Evolutionary conservation across 2,329 filamentous ascomycete species (phyloP).

Genomic region (Neoscytalidium dimidiatum): DNA sequence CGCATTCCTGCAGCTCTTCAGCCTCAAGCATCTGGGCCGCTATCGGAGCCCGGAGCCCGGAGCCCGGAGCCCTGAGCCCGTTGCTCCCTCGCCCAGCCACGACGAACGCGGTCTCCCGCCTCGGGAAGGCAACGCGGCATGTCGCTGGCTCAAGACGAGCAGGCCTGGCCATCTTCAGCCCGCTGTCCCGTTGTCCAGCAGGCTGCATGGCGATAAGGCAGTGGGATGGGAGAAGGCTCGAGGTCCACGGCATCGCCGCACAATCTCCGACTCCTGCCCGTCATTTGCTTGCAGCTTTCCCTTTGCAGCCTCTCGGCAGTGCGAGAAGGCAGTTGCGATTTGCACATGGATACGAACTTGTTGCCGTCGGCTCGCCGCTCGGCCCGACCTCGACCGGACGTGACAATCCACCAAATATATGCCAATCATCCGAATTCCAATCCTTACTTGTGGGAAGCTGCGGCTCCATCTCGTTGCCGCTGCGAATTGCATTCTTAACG

Average conservation of each 20-base stretch:
- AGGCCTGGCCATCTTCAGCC: neutral
- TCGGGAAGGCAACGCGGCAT: neutral
- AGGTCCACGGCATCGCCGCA: neutral
- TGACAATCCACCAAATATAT: neutral
- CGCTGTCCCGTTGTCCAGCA: too few relatives aligned
- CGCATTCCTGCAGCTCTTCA: neutral
- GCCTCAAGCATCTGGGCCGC: neutral
- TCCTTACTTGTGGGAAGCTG: too few relatives aligned
- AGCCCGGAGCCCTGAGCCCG: too few relatives aligned
- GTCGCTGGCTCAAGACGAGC: neutral
- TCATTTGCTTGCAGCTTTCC: neutral
- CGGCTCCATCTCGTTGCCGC: too few relatives aligned
- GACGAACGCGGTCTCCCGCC: neutral
- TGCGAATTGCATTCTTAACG: too few relatives aligned
- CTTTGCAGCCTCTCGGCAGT: neutral
- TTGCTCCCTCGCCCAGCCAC: neutral
- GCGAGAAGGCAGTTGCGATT: conserved; percentile 2
- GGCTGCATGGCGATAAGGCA: neutral
- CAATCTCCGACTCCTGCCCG: conserved; percentile 1
- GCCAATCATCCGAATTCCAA: neutral
- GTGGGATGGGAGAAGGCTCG: neutral
- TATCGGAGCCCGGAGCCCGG: too few relatives aligned
- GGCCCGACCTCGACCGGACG: neutral
- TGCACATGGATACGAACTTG: neutral
- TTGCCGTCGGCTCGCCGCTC: neutral